Percentiles rank a stretch among this genome's conserved stretches.
Evolutionary conservation across 1,284 basidiomycete genomes (phyloP).

Genomic region (Calocybe gambosa): DNA sequence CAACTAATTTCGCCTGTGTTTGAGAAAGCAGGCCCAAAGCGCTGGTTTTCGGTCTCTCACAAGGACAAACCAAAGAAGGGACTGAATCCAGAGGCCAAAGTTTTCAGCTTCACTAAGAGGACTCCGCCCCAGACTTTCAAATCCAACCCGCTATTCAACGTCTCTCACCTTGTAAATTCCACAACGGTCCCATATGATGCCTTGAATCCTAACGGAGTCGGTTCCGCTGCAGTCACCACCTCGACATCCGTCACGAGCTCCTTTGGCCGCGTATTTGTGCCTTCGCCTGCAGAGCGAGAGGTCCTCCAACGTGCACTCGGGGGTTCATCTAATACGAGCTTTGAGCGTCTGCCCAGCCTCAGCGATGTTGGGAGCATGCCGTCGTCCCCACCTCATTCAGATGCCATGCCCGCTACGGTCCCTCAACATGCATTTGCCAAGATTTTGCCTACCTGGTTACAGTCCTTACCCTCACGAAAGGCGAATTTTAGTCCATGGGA

Average conservation of each 20-base stretch:
- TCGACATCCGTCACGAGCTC: constrained; percentile 38
- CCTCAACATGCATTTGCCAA: constrained; percentile 23
- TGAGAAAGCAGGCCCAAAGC: constrained; percentile 28
- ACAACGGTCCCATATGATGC: constrained; percentile 36
- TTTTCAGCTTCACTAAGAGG: constrained; percentile 53
- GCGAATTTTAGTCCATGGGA: constrained; percentile 65
- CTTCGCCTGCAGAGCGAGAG: constrained; percentile 76
- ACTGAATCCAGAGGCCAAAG: constrained; percentile 81
- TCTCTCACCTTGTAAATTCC: constrained; percentile 14
- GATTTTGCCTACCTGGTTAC: constrained; percentile 49
- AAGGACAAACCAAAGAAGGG: constrained; percentile 52
- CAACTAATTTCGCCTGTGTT: constrained; percentile 12
- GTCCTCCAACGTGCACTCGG: constrained; percentile 66
- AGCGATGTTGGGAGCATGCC: constrained; percentile 65
- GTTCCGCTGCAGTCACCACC: constrained; percentile 31
- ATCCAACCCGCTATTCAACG: constrained; percentile 11
- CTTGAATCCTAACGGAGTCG: constrained; percentile 50
- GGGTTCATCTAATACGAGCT: constrained; percentile 61
- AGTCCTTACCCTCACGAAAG: constrained; percentile 47
- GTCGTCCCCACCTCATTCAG: constrained; percentile 48
- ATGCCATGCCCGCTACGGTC: constrained; percentile 27
- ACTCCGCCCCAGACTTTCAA: constrained; percentile 14
- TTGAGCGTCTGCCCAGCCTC: constrained; percentile 68
- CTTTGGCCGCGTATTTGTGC: constrained; percentile 72
- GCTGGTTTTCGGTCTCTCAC: constrained; percentile 44